These are phyloP conservation scores for Arthonia radiata DNA, from an alignment of 495 filamentous ascomycete genomes.

Conservation along the genomic window DNA sequence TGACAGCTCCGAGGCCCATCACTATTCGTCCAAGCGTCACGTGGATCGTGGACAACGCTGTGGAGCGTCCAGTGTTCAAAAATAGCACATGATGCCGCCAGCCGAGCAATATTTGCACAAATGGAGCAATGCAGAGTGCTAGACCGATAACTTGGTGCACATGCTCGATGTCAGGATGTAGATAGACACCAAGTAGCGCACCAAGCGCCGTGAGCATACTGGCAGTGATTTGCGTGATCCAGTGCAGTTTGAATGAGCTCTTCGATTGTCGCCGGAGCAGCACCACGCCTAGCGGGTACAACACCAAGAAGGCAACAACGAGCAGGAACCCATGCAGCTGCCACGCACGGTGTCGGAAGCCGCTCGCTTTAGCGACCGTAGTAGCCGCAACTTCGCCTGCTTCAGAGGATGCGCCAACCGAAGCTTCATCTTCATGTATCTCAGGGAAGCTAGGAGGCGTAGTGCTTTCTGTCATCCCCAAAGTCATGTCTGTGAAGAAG, in stretches of 20 bases:
- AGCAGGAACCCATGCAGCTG: too few species aligned
- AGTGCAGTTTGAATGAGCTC: slow-evolving; percentile 9
- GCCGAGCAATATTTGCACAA: slow-evolving; percentile 8
- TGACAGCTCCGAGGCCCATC: slow-evolving; percentile 8
- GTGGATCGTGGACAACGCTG: slow-evolving; percentile 11
- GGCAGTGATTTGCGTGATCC: slow-evolving; percentile 8
- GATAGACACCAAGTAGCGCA: slow-evolving; percentile 5
- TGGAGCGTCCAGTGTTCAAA: slow-evolving; percentile 6
- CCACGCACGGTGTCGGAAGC: too few species aligned
- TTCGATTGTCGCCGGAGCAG: slow-evolving; percentile 4
- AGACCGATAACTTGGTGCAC: slow-evolving; percentile 9
- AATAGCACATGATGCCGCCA: slow-evolving; percentile 13
- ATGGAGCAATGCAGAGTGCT: slow-evolving; percentile 2
- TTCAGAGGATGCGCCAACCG: too few species aligned
- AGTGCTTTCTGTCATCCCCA: too few species aligned
- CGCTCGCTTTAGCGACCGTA: too few species aligned
- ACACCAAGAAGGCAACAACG: too few species aligned
- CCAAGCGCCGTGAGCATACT: slow-evolving; percentile 4
- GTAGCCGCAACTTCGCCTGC: too few species aligned
- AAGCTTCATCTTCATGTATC: too few species aligned
- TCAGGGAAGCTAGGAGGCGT: too few species aligned
- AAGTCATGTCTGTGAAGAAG: too few species aligned
- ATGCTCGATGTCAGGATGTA: too few species aligned
- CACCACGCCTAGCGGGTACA: too few species aligned
- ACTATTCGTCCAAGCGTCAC: slow-evolving; percentile 8